Percentiles rank a stretch among this genome's conserved stretches.
phyloP scores from a whole-genome alignment of 768 basidiomycete species.

The Pisolithus sp. region DNA sequence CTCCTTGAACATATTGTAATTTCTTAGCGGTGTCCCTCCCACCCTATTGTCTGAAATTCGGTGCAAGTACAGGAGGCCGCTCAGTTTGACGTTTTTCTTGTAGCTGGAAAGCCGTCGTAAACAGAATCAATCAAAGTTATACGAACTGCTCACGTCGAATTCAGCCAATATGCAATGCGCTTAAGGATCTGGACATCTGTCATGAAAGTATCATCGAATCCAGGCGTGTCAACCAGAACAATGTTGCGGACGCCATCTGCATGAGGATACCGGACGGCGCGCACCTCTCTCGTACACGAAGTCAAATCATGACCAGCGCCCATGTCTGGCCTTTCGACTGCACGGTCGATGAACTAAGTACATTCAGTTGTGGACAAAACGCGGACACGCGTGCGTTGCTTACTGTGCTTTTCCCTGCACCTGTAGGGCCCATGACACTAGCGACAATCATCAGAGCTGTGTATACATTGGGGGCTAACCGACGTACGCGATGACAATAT shows the following conservation, averaged over 20 bases:
- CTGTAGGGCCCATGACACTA: conserved; percentile 2
- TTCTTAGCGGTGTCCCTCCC: conserved; percentile 21
- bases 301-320: conserved; percentile 9
- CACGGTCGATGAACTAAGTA: conserved; percentile 1
- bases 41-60: conserved; percentile 11
- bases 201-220: conserved; percentile 20
- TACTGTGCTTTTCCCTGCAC: conserved; percentile 1
- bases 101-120: conserved; percentile 15
- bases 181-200: conserved; percentile 21
- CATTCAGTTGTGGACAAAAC: neutral
- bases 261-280: conserved; percentile 11
- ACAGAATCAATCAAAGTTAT: neutral
- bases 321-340: neutral
- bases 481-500: neutral
- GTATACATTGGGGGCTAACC: neutral
- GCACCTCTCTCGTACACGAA: conserved; percentile 19
- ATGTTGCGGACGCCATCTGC: conserved; percentile 11
- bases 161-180: conserved; percentile 21
- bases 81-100: conserved; percentile 17
- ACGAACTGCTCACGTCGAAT: conserved; percentile 15
- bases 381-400: neutral
- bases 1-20: conserved; percentile 26
- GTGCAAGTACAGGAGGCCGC: conserved; percentile 31
- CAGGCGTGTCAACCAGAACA: conserved; percentile 13
- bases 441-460: no score